Evolutionary conservation across 441 rosid species (phyloP).

Genomic region (Bocquillonia castaneifolia): DNA sequence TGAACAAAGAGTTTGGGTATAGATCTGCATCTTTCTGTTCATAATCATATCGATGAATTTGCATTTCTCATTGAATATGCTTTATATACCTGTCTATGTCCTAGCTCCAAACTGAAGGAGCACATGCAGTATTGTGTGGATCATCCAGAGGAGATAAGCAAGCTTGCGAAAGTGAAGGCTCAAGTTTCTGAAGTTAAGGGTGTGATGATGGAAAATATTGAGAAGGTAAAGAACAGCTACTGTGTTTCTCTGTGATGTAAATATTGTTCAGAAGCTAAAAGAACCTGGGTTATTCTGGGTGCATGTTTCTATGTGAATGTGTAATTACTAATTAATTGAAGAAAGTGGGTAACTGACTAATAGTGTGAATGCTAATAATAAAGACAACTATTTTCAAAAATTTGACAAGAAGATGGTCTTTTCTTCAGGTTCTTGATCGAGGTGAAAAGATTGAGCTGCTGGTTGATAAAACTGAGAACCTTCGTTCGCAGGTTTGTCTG

Average conservation of each 20-base stretch:
- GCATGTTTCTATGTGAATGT: neutral
- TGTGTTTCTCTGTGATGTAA: neutral
- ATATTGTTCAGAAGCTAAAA: neutral
- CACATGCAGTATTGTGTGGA: conserved; percentile 78
- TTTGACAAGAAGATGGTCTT: neutral
- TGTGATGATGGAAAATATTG: conserved; percentile 84
- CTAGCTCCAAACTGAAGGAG: conserved; percentile 67
- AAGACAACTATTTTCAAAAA: neutral
- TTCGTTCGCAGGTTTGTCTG: conserved; percentile 76
- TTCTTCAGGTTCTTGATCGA: conserved; percentile 84
- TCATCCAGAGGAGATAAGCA: conserved; percentile 71
- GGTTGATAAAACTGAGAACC: conserved; percentile 96
- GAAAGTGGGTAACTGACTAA: neutral
- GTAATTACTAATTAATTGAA: too few species aligned
- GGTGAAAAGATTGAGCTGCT: conserved; percentile 96
- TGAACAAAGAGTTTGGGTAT: conserved; percentile 88
- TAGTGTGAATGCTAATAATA: neutral
- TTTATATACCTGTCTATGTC: conserved; percentile 3
- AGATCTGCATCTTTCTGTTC: neutral
- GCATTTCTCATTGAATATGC: neutral
- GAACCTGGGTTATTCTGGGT: neutral
- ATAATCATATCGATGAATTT: neutral
- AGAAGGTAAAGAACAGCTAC: conserved; percentile 44
- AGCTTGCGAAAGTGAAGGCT: conserved; percentile 74
- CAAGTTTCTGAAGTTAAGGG: conserved; percentile 88